A percentile compares a stretch with the other conserved stretches of the same genome.
phyloP scores from a whole-genome alignment of 805 yeast genomes.

The Yarrowia sp. region DNA sequence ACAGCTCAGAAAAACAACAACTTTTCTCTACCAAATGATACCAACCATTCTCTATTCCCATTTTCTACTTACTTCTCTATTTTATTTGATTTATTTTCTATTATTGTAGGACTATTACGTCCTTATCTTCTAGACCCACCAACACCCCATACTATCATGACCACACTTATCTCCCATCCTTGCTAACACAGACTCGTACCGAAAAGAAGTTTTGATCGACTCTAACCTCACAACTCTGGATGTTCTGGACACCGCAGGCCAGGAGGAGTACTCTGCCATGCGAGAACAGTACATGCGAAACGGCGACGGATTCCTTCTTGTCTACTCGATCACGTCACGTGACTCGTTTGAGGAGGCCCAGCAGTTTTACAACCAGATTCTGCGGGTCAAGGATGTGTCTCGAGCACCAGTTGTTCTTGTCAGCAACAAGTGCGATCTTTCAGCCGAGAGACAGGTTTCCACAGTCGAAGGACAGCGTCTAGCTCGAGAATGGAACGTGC shows the following conservation, averaged over 20 bases:
- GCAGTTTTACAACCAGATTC: slow-evolving; percentile 78
- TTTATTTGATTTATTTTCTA: too few relatives aligned
- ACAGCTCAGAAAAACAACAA: too few relatives aligned
- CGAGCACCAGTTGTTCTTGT: slow-evolving; percentile 83
- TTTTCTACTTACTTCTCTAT: too few relatives aligned
- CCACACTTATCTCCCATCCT: neutral
- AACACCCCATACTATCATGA: too few relatives aligned
- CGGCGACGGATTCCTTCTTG: slow-evolving; percentile 91
- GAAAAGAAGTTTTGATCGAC: slow-evolving; percentile 87
- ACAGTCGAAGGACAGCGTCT: slow-evolving; percentile 83
- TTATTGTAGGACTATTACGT: too few relatives aligned
- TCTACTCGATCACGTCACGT: slow-evolving; percentile 82
- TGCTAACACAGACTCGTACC: slow-evolving; percentile 52
- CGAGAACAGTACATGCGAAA: slow-evolving; percentile 95
- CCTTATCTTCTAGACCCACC: too few relatives aligned
- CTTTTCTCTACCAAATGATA: too few relatives aligned
- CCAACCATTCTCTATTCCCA: too few relatives aligned
- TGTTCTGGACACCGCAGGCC: slow-evolving; percentile 97
- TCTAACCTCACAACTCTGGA: slow-evolving; percentile 79
- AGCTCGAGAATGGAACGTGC: slow-evolving; percentile 66
- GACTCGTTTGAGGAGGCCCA: slow-evolving; percentile 85
- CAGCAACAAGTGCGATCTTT: slow-evolving; percentile 86
- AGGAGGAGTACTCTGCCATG: slow-evolving; percentile 94
- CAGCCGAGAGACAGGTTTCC: slow-evolving; percentile 78
- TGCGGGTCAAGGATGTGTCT: slow-evolving; percentile 63